Evolutionary conservation across 1,284 basidiomycete species (phyloP).

Genomic region (Prillingera fragicola): DNA sequence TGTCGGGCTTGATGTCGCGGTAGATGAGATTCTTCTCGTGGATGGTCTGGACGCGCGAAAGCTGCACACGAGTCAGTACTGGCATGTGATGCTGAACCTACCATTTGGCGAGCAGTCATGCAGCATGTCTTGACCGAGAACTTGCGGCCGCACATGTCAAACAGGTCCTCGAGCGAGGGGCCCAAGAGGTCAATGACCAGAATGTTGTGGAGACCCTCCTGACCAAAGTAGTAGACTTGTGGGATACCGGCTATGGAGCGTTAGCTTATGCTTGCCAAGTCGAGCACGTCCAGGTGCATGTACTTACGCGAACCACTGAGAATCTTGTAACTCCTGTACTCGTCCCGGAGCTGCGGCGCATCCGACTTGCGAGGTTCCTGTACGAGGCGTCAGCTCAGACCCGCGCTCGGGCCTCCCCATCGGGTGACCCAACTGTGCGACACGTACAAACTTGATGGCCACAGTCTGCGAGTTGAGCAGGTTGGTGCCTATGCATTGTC

Average conservation of each 20-base stretch:
- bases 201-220: constrained; percentile 96
- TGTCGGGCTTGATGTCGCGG: constrained; percentile 96
- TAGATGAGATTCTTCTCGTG: constrained; percentile 97
- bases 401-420: constrained; percentile 2
- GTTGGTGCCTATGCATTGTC: constrained; percentile 65
- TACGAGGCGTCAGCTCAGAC: constrained; percentile 9
- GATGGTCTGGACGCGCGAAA: constrained; percentile 85
- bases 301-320: constrained; percentile 81
- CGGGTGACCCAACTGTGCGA: not conserved
- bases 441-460: constrained; percentile 93
- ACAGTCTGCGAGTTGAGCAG: constrained; percentile 91
- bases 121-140: constrained; percentile 93
- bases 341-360: constrained; percentile 90
- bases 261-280: constrained; percentile 3
- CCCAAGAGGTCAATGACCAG: constrained; percentile 93
- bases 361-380: constrained; percentile 94
- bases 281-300: not conserved
- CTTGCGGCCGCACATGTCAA: constrained; percentile 93
- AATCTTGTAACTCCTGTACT: constrained; percentile 96
- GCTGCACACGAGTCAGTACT: constrained; percentile 49
- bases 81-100: constrained; percentile 47
- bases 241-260: constrained; percentile 67
- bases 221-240: constrained; percentile 95
- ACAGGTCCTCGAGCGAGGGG: constrained; percentile 86
- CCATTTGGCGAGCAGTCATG: constrained; percentile 96